Evolutionary conservation across 257 asterid genomes (phyloP), one percentile per base, ranked within the genome.

Genomic region (Solanum corneliomulleri): DNA sequence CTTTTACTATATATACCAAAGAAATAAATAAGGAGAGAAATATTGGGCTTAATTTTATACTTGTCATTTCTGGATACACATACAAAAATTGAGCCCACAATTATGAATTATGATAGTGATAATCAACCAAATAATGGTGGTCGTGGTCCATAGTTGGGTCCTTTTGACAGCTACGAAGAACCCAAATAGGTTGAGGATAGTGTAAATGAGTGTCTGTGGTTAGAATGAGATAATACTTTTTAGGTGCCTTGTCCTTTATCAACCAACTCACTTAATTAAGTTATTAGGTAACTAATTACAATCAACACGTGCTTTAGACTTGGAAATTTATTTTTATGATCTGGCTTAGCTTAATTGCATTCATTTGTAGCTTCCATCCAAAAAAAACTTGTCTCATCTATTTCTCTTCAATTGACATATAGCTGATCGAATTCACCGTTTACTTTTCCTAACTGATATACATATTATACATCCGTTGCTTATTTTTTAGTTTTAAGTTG

Each of bases 301-400:
- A 84, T 89, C 85, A 70, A 83, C 89, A 89, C 85, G 89, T 89
- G 89, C 68, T 27, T 25, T 85, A 25, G 82, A 82, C 47, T 44
- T 70, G 60, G 18, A 23, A 45, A 78, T 86, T 69, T 70, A 42
- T 87, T 84, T 84, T 56, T 69, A 29, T 27, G 83, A 87, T 85
- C 58, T 42, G 74, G 85, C 83, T 41, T 7, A 78, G 84, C 42
- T 62, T 86, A 45, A 44, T 35, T 78, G 11, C 49, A 25, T 76
- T 85, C n/a, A 77, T 80, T 47, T 87, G 41, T 47, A 66, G 27
- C 9, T 47, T 21, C 37, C 86, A 31, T 33, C n/a, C 31, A 11
- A 29, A 41, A 29, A 41, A 27, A 60, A 15, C 13, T 23, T 20
- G 23, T 23, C 35, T 23, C 44, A 15, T 13, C 13, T 64, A 33